phyloP scores from a whole-genome alignment of 1,139 yeast genomes.

The Taiozyma onychis region DNA sequence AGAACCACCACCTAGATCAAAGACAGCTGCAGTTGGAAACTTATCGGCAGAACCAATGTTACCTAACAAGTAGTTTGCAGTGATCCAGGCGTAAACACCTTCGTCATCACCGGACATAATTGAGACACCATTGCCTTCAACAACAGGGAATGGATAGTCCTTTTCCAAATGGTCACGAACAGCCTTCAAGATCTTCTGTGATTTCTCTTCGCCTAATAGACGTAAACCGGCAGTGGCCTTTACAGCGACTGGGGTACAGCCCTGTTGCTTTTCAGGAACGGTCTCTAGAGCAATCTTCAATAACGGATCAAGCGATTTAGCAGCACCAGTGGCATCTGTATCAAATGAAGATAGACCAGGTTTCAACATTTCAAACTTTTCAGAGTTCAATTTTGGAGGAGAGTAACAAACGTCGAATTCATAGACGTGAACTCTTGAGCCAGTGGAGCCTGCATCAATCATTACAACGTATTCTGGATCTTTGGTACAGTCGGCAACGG shows the following conservation, averaged over 20 bases:
- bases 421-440: constrained; percentile 92
- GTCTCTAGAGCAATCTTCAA: constrained; percentile 65
- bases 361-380: constrained; percentile 79
- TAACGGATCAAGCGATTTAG: constrained; percentile 77
- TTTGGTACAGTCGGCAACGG: constrained; percentile 25
- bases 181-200: constrained; percentile 63
- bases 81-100: constrained; percentile 99
- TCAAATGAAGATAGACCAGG: constrained; percentile 91
- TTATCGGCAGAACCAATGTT: constrained; percentile 76
- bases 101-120: constrained; percentile 96
- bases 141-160: constrained; percentile 88
- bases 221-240: constrained; percentile 98
- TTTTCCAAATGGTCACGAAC: constrained; percentile 70
- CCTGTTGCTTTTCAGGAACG: constrained; percentile 67
- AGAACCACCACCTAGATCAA: constrained; percentile 97
- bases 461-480: constrained; percentile 64
- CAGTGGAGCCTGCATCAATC: constrained; percentile 97
- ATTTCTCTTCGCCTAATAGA: constrained; percentile 70
- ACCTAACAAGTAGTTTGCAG: constrained; percentile 87
- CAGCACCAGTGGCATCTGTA: constrained; percentile 78
- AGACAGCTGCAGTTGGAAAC: constrained; percentile 88
- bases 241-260: constrained; percentile 89
- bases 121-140: constrained; percentile 75
- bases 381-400: constrained; percentile 75
- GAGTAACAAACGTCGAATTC: constrained; percentile 79